Conservation (phyloP, 2,329 filamentous ascomycete genomes). For the Penicillium expansum region DNA sequence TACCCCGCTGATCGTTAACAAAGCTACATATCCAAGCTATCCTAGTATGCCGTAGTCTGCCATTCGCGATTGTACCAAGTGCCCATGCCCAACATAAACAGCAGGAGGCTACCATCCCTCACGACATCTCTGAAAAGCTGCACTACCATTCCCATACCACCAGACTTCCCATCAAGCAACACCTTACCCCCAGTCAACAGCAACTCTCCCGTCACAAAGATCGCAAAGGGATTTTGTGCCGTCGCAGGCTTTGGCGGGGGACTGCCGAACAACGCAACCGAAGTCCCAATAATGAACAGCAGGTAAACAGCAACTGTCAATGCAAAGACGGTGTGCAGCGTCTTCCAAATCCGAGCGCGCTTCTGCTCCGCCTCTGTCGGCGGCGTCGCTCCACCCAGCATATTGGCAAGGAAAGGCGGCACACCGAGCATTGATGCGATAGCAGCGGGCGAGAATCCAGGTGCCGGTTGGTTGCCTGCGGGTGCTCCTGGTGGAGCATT, state of each 20-base stretch:
- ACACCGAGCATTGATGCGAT: slow-evolving; percentile 46
- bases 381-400: slow-evolving; percentile 38
- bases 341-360: slow-evolving; percentile 50
- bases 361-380: slow-evolving; percentile 39
- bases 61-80: slow-evolving; percentile 41
- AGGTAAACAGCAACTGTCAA: slow-evolving; percentile 56
- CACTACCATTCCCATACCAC: slow-evolving; percentile 34
- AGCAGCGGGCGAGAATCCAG: slow-evolving; percentile 24
- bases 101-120: slow-evolving; percentile 44
- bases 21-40: background rate
- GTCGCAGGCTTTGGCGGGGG: slow-evolving; percentile 46
- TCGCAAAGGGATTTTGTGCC: slow-evolving; percentile 44
- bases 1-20: slow-evolving; percentile 8
- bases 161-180: slow-evolving; percentile 27
- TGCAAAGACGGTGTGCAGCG: slow-evolving; percentile 58
- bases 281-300: slow-evolving; percentile 36
- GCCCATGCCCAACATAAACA: slow-evolving; percentile 46
- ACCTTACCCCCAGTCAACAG: slow-evolving; percentile 41
- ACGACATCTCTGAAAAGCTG: slow-evolving; percentile 41
- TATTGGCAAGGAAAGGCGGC: slow-evolving; percentile 40
- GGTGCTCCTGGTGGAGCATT: slow-evolving; percentile 23
- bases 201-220: slow-evolving; percentile 49
- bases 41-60: slow-evolving; percentile 16
- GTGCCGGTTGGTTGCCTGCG: slow-evolving; percentile 9
- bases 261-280: slow-evolving; percentile 39